Evolutionary conservation across 1,284 basidiomycete species (phyloP).

Genomic region (Polyporus tsugae): DNA sequence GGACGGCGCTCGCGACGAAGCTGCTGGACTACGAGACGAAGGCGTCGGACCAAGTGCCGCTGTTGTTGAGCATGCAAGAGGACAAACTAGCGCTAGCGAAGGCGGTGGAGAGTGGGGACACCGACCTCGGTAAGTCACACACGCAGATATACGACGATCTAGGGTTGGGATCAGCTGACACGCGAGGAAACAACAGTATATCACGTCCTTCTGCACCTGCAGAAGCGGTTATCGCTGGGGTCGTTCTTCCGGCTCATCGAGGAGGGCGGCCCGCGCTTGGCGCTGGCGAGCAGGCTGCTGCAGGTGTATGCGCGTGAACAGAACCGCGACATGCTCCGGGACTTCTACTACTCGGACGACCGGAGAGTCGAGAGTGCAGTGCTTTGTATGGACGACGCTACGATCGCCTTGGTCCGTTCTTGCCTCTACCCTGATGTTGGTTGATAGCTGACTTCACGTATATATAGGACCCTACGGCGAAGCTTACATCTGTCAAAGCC

Average conservation of each 20-base stretch:
- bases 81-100: constrained; percentile 89
- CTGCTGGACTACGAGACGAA: constrained; percentile 92
- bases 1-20: constrained; percentile 89
- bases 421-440: neutral
- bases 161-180: neutral
- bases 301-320: constrained; percentile 92
- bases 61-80: constrained; percentile 94
- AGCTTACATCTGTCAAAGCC: constrained; percentile 76
- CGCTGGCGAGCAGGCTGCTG: constrained; percentile 78
- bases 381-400: constrained; percentile 86
- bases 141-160: constrained; percentile 10
- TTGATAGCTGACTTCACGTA: constrained; percentile 4
- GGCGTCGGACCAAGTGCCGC: constrained; percentile 93
- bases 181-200: constrained; percentile 67
- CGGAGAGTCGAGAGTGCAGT: constrained; percentile 91
- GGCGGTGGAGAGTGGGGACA: constrained; percentile 94
- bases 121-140: constrained; percentile 80
- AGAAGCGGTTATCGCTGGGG: constrained; percentile 85
- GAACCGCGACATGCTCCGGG: constrained; percentile 90
- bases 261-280: constrained; percentile 80
- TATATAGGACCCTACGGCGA: constrained; percentile 71
- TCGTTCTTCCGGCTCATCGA: constrained; percentile 96
- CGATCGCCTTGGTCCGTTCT: constrained; percentile 59
- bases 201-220: constrained; percentile 87
- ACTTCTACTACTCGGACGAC: constrained; percentile 99